Evolutionary conservation across 805 yeast genomes (phyloP).

Genomic region (Kuraishia floccosa): DNA sequence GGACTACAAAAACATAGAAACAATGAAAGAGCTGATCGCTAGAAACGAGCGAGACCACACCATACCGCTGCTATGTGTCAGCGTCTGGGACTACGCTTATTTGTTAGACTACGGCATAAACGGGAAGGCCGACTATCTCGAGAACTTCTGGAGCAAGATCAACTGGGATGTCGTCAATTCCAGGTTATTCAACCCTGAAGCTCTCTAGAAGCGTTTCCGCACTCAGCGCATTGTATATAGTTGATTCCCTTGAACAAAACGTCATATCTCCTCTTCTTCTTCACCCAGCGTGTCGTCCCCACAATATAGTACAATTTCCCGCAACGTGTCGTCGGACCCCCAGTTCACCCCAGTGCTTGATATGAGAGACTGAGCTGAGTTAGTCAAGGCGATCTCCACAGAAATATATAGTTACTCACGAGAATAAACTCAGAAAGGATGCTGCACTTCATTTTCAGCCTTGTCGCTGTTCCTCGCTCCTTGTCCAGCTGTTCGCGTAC

Average conservation of each 20-base stretch:
- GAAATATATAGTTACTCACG: too few relatives aligned
- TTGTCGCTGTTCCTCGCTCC: too few relatives aligned
- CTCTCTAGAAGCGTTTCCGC: too few relatives aligned
- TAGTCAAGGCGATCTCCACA: too few relatives aligned
- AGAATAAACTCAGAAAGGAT: too few relatives aligned
- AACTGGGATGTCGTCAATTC: constrained; percentile 73
- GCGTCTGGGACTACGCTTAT: constrained; percentile 88
- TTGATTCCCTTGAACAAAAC: too few relatives aligned
- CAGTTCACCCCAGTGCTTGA: constrained; percentile 22
- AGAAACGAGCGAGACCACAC: constrained; percentile 42
- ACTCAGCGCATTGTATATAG: too few relatives aligned
- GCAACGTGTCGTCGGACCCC: constrained; percentile 15
- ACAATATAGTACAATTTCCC: constrained; percentile 9
- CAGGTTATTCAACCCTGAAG: constrained; percentile 18
- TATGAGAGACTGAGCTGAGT: too few relatives aligned
- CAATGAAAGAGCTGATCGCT: constrained; percentile 28
- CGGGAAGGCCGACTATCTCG: constrained; percentile 66
- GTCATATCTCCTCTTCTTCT: constrained; percentile 5
- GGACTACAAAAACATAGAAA: constrained; percentile 34
- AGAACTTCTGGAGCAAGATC: constrained; percentile 64
- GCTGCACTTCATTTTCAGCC: too few relatives aligned
- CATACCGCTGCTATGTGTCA: constrained; percentile 67
- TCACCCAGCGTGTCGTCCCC: constrained; percentile 5
- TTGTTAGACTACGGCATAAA: constrained; percentile 71
- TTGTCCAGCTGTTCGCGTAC: too few relatives aligned